These are phyloP conservation scores for Fraxinus albicans DNA, from an alignment of 305 asterid genomes.

Conservation along the genomic window DNA sequence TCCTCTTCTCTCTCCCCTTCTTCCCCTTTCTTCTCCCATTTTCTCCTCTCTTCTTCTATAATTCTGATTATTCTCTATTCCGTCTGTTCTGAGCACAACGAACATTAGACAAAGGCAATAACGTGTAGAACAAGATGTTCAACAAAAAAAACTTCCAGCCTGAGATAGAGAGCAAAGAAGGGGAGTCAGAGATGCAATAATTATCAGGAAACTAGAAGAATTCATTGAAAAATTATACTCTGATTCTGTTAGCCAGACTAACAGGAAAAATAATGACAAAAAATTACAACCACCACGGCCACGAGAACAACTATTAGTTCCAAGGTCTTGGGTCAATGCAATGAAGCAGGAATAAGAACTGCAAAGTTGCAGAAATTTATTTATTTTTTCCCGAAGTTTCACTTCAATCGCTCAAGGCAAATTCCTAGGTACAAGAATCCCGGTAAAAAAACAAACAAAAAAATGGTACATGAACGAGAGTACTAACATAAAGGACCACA, in stretches of 20 bases:
- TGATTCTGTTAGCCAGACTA: background rate
- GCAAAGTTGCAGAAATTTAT: background rate
- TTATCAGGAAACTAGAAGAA: conserved; percentile 11
- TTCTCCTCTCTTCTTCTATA: background rate
- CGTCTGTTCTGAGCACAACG: background rate
- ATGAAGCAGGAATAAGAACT: background rate
- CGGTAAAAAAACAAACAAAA: background rate
- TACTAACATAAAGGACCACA: background rate
- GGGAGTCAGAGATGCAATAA: background rate
- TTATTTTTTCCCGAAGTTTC: background rate
- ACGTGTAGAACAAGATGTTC: background rate
- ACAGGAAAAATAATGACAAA: background rate
- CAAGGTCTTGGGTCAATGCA: background rate
- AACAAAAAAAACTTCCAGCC: conserved; percentile 6
- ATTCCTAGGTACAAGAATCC: background rate
- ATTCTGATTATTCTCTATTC: background rate
- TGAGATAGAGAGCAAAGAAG: background rate
- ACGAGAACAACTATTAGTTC: background rate
- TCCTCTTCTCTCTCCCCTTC: background rate
- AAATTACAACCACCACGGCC: background rate
- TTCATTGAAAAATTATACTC: background rate
- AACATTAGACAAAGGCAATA: background rate
- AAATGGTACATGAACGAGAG: background rate
- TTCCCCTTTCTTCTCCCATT: background rate
- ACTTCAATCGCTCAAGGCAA: conserved; percentile 7